Evolutionary conservation across 2,329 filamentous ascomycete genomes (phyloP).

Genomic region (Aschersonia sp.): DNA sequence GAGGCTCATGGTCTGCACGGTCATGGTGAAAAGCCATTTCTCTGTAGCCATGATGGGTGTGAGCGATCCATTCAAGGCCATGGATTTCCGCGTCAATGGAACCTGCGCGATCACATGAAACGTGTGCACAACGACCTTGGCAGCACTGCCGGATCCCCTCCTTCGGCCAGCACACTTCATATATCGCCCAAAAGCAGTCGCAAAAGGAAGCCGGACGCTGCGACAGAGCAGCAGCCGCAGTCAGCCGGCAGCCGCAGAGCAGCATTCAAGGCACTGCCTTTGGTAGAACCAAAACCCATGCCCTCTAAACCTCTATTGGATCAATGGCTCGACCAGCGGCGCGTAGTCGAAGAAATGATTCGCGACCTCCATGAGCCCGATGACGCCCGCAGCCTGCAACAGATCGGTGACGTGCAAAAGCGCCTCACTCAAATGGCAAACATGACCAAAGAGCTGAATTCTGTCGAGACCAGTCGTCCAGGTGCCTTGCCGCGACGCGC

Average conservation of each 20-base stretch:
- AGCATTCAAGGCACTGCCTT: slow-evolving; percentile 24
- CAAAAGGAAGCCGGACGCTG: slow-evolving; percentile 43
- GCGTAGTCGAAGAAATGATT: slow-evolving; percentile 46
- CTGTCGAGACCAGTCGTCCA: not conserved
- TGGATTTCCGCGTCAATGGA: slow-evolving; percentile 91
- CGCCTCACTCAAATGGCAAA: slow-evolving; percentile 37
- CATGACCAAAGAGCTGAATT: slow-evolving; percentile 18
- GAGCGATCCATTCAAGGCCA: slow-evolving; percentile 71
- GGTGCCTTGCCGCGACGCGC: not conserved
- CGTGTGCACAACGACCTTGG: slow-evolving; percentile 64
- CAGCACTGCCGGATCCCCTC: slow-evolving; percentile 25
- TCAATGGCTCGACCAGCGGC: slow-evolving; percentile 48
- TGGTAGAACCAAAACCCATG: slow-evolving; percentile 17
- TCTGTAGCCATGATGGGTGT: slow-evolving; percentile 78
- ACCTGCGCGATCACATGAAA: slow-evolving; percentile 93
- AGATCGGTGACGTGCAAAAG: slow-evolving; percentile 35
- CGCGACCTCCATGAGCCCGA: slow-evolving; percentile 32
- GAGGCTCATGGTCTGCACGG: slow-evolving; percentile 94
- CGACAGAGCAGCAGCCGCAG: slow-evolving; percentile 11
- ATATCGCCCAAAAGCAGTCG: slow-evolving; percentile 30
- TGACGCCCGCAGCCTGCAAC: slow-evolving; percentile 37
- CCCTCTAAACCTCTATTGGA: slow-evolving; percentile 28
- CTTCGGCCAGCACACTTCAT: slow-evolving; percentile 13
- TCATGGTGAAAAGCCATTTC: slow-evolving; percentile 82
- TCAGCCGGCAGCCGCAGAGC: slow-evolving; percentile 31